Evolutionary conservation across 2,329 filamentous ascomycete species (phyloP).

Genomic region (Sordariomycetes sp.): DNA sequence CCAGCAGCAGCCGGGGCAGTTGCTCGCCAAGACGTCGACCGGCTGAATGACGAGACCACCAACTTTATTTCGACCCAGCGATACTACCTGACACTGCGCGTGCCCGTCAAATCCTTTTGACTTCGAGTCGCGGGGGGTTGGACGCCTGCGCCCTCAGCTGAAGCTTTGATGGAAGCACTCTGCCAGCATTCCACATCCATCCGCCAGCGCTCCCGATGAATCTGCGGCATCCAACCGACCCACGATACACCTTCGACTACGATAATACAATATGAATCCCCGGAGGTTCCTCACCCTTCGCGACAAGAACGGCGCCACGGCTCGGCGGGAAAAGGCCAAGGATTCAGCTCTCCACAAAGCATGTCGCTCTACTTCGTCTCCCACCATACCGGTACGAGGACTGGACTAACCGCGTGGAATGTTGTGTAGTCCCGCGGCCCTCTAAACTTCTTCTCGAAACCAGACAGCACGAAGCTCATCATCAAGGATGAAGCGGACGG

Average conservation of each 20-base stretch:
- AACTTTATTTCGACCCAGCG: not conserved
- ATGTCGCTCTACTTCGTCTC: not conserved
- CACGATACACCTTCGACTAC: not conserved
- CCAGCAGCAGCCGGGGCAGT: not conserved
- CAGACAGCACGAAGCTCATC: constrained; percentile 42
- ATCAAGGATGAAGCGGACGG: constrained; percentile 25
- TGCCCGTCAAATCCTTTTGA: not conserved
- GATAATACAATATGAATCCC: constrained; percentile 36
- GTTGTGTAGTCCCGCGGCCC: constrained; percentile 37
- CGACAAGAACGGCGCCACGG: constrained; percentile 45
- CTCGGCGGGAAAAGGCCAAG: constrained; percentile 24
- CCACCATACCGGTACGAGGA: not conserved
- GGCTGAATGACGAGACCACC: not conserved
- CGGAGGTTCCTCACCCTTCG: constrained; percentile 62
- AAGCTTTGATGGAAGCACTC: not conserved
- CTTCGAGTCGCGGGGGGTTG: not conserved
- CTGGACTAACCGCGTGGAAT: not conserved
- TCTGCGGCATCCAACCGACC: not conserved
- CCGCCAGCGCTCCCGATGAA: not conserved
- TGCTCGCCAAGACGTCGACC: not conserved
- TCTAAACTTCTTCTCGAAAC: constrained; percentile 55
- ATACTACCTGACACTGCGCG: not conserved
- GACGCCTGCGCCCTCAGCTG: no score
- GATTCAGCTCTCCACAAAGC: not conserved
- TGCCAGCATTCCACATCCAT: not conserved